Base-by-base conservation (phyloP, 164 flowering plant genomes). In the Protea cynaroides region DNA sequence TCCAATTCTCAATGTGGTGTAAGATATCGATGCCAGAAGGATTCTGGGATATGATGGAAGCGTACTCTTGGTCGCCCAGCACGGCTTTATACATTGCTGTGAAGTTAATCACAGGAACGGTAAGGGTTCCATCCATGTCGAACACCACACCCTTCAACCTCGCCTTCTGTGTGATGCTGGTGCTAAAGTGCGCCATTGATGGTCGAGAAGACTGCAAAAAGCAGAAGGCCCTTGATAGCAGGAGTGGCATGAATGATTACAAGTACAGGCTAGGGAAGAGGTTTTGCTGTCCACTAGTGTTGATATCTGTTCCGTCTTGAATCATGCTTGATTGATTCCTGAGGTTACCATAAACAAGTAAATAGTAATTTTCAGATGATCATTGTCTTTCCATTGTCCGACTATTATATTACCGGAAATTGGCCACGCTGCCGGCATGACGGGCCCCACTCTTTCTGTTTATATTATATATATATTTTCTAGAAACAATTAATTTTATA, bases 101-200 rank as follows among this genome's bases (percentile, higher is more conserved):
- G 65, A 93, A 93, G 63, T 93, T 90, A 64, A 93, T 93, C 51
- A 74, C 97, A 44, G 97, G 97, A 29, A 93, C 90, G 0, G 98
- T 93, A 15, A 93, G 83, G 67, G 98, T 93, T 52, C 97, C 98
- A 80, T 93, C 98, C 97, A 93, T 93, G 87, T 93, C 98, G 72
- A 93, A 93, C 3, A 93, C 97, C 53, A 93, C 91, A 44, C 98
- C 98, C 18, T 85, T 65, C 11, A 92, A 76, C 65, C 81, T 71
- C 36, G 65, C 51, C 70, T 68, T 76, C 17, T 53, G 53, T 8
- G 12, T 23, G 36, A 6, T 51, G 43, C n/a, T 47, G 40, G 69
- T 29, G 61, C 49, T 51, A 44, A 52, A 58, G 54, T 57, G 67
- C 22, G 67, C 71, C 64, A 50, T 58, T 19, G 57, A 25, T 15